phyloP scores from a whole-genome alignment of 805 yeast species.

The Teunomyces funiuensis region DNA sequence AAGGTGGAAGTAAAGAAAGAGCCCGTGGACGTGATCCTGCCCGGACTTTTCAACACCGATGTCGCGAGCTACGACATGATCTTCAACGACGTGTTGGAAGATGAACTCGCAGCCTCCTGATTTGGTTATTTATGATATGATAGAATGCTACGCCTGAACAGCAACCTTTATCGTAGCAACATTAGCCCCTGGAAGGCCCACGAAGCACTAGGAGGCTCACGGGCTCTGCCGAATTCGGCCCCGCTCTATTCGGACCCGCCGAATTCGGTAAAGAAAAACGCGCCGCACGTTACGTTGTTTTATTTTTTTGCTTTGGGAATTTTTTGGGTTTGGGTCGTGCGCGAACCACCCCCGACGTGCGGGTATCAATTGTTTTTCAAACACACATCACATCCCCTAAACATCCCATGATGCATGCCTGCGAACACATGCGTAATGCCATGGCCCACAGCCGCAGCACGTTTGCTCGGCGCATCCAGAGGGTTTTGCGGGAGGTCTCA shows the following conservation, averaged over 20 bases:
- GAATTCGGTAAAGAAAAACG: no score
- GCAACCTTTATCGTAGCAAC: no score
- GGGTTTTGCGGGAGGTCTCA: conserved; percentile 46
- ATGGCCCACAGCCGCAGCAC: conserved; percentile 34
- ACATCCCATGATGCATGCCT: conserved; percentile 33
- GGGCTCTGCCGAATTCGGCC: no score
- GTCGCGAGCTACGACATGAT: conserved; percentile 21
- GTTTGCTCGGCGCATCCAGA: conserved; percentile 47
- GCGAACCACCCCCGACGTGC: conserved; percentile 2
- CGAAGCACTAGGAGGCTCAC: no score
- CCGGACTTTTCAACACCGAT: not conserved
- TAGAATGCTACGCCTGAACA: no score
- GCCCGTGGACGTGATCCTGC: conserved; percentile 4
- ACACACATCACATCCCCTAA: not conserved
- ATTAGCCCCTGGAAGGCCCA: no score
- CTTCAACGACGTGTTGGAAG: conserved; percentile 31
- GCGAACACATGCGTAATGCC: conserved; percentile 28
- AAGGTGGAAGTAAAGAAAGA: conserved; percentile 11
- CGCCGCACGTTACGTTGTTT: no score
- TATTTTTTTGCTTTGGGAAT: no score
- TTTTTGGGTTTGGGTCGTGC: not conserved
- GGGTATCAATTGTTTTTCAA: not conserved
- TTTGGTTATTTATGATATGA: not conserved
- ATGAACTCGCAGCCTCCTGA: conserved; percentile 8
- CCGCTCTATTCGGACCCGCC: no score